Conservation (phyloP, 805 yeast species). For the Myxozyma geophila region DNA sequence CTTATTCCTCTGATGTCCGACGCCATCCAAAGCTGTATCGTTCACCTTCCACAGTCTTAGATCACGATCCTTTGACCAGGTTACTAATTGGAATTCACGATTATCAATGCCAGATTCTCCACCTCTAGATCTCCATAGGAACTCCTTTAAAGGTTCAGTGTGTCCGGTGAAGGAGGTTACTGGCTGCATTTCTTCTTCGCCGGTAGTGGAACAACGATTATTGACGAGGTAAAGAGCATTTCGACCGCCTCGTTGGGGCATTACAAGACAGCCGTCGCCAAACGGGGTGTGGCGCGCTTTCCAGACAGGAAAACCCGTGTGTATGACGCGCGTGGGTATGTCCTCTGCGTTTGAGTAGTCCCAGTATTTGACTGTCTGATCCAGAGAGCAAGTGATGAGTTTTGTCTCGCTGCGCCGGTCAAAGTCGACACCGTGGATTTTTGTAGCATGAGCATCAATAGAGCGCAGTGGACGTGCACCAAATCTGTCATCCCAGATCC, state of each 20-base stretch:
- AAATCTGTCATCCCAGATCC: slow-evolving; percentile 86
- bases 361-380: slow-evolving; percentile 84
- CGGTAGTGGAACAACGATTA: slow-evolving; percentile 8
- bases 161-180: slow-evolving; percentile 76
- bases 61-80: slow-evolving; percentile 92
- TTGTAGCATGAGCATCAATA: slow-evolving; percentile 77
- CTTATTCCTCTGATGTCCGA: slow-evolving; percentile 47
- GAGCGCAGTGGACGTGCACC: slow-evolving; percentile 75
- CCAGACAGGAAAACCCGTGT: slow-evolving; percentile 83
- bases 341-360: slow-evolving; percentile 51
- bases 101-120: slow-evolving; percentile 56
- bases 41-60: slow-evolving; percentile 77
- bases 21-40: slow-evolving; percentile 52
- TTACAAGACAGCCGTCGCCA: slow-evolving; percentile 83
- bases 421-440: slow-evolving; percentile 89
- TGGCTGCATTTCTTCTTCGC: slow-evolving; percentile 53
- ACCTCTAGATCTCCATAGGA: slow-evolving; percentile 79
- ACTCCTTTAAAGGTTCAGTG: slow-evolving; percentile 81
- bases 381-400: slow-evolving; percentile 84
- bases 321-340: slow-evolving; percentile 61
- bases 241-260: slow-evolving; percentile 88
- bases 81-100: slow-evolving; percentile 85
- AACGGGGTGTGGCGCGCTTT: slow-evolving; percentile 88
- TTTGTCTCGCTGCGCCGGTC: slow-evolving; percentile 61
- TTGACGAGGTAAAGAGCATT: slow-evolving; percentile 61